Percentiles rank a stretch among this genome's conserved stretches.
Conservation (phyloP, 805 yeast genomes). For the Barnettozyma vustinii region DNA sequence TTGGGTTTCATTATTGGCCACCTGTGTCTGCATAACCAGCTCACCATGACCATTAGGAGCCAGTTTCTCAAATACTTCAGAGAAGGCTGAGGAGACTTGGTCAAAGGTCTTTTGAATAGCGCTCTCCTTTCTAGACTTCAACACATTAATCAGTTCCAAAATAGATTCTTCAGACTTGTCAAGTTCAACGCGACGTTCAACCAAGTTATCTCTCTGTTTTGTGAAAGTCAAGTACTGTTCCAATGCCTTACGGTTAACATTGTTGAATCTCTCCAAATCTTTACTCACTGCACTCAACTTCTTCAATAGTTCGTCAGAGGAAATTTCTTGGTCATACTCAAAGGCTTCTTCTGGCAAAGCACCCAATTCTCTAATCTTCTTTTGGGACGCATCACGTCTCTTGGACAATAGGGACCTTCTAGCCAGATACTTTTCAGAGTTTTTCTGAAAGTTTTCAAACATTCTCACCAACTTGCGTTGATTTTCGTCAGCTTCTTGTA, state of each 20-base stretch:
- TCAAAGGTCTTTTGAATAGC: constrained; percentile 78
- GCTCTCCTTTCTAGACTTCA: constrained; percentile 73
- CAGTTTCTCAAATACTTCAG: constrained; percentile 67
- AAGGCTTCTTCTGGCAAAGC: constrained; percentile 84
- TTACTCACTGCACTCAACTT: constrained; percentile 51
- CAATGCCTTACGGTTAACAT: constrained; percentile 83
- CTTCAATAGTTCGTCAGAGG: constrained; percentile 48
- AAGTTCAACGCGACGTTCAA: constrained; percentile 60
- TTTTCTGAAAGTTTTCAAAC: constrained; percentile 56
- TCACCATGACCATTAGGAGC: constrained; percentile 83
- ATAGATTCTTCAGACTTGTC: constrained; percentile 68
- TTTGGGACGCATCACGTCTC: constrained; percentile 67
- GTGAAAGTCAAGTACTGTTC: constrained; percentile 76
- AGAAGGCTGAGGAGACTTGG: constrained; percentile 68
- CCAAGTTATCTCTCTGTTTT: constrained; percentile 63
- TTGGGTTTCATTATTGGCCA: constrained; percentile 2
- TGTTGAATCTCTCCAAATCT: constrained; percentile 57
- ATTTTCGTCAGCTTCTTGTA: constrained; percentile 48
- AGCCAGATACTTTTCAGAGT: constrained; percentile 58
- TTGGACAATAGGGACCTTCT: constrained; percentile 52
- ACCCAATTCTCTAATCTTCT: constrained; percentile 78
- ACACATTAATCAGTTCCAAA: constrained; percentile 58
- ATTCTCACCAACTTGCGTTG: constrained; percentile 50
- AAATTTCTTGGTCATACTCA: constrained; percentile 36
- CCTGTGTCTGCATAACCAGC: constrained; percentile 48